A percentile compares a stretch with the other conserved stretches of the same genome.
Evolutionary conservation across 2,329 filamentous ascomycete genomes (phyloP).

Genomic region (Colletotrichum navitas): DNA sequence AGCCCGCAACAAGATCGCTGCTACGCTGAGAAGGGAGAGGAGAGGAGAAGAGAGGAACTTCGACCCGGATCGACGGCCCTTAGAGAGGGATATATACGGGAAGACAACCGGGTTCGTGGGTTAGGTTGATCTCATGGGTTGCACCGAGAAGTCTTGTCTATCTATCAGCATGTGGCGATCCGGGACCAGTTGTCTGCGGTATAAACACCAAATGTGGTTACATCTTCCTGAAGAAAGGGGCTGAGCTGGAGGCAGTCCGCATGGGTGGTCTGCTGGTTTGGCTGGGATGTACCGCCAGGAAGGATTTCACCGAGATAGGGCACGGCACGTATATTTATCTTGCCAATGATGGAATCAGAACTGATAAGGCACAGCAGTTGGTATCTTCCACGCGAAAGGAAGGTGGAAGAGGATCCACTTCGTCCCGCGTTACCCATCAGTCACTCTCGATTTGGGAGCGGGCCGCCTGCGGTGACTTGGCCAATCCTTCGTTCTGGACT

Average conservation of each 20-base stretch:
- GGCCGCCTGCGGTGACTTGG: slow-evolving; percentile 26
- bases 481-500: slow-evolving; percentile 28
- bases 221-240: slow-evolving; percentile 1
- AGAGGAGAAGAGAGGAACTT: neutral
- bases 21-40: slow-evolving; percentile 17
- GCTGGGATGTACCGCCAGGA: neutral
- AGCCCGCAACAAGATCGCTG: slow-evolving; percentile 19
- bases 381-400: slow-evolving; percentile 41
- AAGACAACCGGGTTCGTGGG: slow-evolving; percentile 13
- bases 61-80: slow-evolving; percentile 10
- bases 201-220: slow-evolving; percentile 5
- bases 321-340: slow-evolving; percentile 21
- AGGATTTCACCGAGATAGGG: slow-evolving; percentile 30
- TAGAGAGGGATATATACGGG: slow-evolving; percentile 32
- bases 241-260: slow-evolving; percentile 1
- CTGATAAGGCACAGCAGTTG: slow-evolving; percentile 28
- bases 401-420: slow-evolving; percentile 40
- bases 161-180: slow-evolving; percentile 37
- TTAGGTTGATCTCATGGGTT: slow-evolving; percentile 9
- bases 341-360: slow-evolving; percentile 32
- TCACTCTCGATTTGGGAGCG: slow-evolving; percentile 20
- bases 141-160: slow-evolving; percentile 31
- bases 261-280: neutral
- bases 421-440: slow-evolving; percentile 36
- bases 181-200: slow-evolving; percentile 25